Evolutionary conservation across 805 yeast genomes (phyloP), one percentile per base, ranked within the genome.

Genomic region (Martiniozyma abietophila): DNA sequence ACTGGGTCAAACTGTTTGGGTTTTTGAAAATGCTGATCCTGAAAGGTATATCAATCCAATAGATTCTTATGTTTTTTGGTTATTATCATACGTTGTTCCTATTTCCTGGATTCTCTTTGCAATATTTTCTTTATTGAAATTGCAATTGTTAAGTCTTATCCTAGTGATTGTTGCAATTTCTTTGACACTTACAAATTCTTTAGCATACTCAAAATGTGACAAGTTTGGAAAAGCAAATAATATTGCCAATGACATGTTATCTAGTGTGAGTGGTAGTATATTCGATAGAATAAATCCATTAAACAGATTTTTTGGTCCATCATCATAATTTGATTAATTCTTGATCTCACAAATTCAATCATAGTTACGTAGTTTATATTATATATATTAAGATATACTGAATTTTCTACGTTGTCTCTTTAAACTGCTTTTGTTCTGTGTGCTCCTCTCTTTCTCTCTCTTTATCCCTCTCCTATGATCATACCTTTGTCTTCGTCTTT

Each of bases 171-270:
- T 88, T 35, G 86, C 94, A 1, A 53, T 83, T 8, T 69, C 76
- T 3, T 65, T 89, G 41, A 80, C 92, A 0, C 51, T 76, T 29
- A 83, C 94, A 32, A 89, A 89, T 54, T 79, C 94, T 1, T 65
- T 84, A 62, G 96, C 96, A 0, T 89, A 83, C 58, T 82, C 94
- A 18, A 71, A 83, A 48, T 85, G 96, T 58, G 96, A 88, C 54
- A 84, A 82, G 60, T 89, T 88, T 59, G 84, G 94, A 32, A 80
- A 76, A 51, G 95, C 94, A 18, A 80, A 80, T 52, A 67, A 62
- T 35, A 51, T 80, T 34, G 84, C 88, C 5, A 59, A 65, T 18
- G 69, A 65, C 45, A 51, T 80, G 8, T 62, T 79, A 45, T 70
- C 78, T 4, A 61, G 65, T 25, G 68, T 78, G 18, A 59, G 76